Evolutionary conservation across 208 protist species (phyloP).

Genomic region (Leishmania mexicana): DNA sequence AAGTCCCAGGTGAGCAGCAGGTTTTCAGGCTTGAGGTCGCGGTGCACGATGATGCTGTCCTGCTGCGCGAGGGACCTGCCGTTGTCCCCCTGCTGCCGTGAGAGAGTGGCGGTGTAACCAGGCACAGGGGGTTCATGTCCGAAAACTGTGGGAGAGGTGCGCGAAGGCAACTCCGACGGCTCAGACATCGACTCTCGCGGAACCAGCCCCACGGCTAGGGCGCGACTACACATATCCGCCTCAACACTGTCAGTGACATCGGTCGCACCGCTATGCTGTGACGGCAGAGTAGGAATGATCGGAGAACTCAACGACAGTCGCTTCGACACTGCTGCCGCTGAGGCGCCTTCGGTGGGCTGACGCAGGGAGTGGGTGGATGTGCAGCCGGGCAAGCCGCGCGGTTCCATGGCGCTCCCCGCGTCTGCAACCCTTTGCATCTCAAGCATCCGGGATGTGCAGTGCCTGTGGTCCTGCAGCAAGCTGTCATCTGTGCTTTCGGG

Average conservation of each 20-base stretch:
- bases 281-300: not conserved
- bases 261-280: not conserved
- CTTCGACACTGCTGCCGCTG: not conserved
- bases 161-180: not conserved
- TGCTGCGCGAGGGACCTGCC: conserved; percentile 20
- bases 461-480: not conserved
- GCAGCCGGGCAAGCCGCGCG: not conserved
- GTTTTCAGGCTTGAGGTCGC: conserved; percentile 89
- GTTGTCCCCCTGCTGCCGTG: conserved; percentile 6
- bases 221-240: not conserved
- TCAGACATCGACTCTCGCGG: not conserved
- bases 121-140: not conserved
- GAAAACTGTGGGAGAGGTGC: not conserved
- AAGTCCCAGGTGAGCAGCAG: conserved; percentile 79
- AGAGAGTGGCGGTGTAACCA: not conserved
- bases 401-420: not conserved
- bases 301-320: not conserved
- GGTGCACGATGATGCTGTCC: conserved; percentile 69
- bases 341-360: not conserved
- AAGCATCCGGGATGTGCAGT: not conserved
- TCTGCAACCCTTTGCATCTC: too few relatives aligned
- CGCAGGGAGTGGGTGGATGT: not conserved
- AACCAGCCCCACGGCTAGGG: not conserved
- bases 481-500: not conserved
- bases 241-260: too few relatives aligned